Evolutionary conservation across 306 rosid genomes (phyloP).

Genomic region (Ormosia emarginata): DNA sequence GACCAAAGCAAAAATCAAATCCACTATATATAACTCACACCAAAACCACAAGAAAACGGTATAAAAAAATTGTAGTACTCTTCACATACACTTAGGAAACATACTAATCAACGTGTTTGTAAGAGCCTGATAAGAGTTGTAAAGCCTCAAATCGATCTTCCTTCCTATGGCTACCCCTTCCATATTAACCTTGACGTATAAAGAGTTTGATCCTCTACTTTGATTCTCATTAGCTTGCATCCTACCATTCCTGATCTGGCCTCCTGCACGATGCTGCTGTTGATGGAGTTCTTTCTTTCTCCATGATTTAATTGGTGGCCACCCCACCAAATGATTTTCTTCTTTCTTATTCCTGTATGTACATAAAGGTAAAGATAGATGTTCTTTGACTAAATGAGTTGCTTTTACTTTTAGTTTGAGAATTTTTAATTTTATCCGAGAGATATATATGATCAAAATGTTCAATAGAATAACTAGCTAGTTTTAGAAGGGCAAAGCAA

Average conservation of each 20-base stretch:
- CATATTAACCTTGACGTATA: constrained; percentile 79
- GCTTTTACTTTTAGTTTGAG: too few species aligned
- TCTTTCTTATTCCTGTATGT: constrained; percentile 32
- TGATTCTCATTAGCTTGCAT: constrained; percentile 23
- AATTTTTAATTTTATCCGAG: background rate
- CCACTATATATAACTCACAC: background rate
- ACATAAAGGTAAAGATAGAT: background rate
- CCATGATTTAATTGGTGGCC: constrained; percentile 90
- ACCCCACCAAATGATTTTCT: constrained; percentile 56
- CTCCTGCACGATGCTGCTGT: constrained; percentile 23
- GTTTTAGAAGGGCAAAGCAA: background rate
- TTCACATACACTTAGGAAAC: constrained; percentile 55
- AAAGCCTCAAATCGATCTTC: constrained; percentile 59
- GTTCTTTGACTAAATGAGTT: background rate
- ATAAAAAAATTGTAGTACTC: background rate
- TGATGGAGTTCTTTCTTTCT: constrained; percentile 54
- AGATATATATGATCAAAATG: background rate
- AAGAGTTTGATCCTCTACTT: constrained; percentile 35
- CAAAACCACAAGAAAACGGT: background rate
- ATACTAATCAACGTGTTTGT: constrained; percentile 45
- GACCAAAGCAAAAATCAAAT: constrained; percentile 3
- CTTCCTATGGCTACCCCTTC: constrained; percentile 71
- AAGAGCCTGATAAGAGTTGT: constrained; percentile 54
- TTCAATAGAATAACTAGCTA: background rate
- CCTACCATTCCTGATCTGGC: constrained; percentile 19